Conservation (phyloP, 1,284 basidiomycete species). For the Gastroboletus turbinatus region DNA sequence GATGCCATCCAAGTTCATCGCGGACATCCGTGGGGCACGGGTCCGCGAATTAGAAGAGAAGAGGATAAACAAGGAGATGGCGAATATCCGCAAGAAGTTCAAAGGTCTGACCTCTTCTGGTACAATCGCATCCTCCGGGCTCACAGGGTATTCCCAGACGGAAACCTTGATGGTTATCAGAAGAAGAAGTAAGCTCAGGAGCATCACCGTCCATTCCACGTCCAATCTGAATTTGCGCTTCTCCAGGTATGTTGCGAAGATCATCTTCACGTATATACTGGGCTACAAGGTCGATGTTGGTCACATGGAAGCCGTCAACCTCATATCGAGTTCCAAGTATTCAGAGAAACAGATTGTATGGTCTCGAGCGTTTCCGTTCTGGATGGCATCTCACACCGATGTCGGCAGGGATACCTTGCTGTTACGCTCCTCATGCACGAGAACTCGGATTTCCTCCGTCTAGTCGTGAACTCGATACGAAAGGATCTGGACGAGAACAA, state of each 20-base stretch:
- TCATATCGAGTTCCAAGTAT: conserved; percentile 95
- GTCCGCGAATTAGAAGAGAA: conserved; percentile 93
- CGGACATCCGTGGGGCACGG: conserved; percentile 91
- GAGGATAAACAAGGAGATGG: conserved; percentile 99
- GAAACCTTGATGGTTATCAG: conserved; percentile 96
- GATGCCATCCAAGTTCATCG: conserved; percentile 77
- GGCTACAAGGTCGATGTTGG: conserved; percentile 99
- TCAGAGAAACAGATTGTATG: conserved; percentile 99
- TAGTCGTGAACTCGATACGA: conserved; percentile 97
- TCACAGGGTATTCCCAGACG: conserved; percentile 56
- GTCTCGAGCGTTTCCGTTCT: not conserved
- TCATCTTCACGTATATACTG: conserved; percentile 98
- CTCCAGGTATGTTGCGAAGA: conserved; percentile 87
- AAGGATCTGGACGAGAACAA: conserved; percentile 96
- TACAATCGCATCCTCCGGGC: not conserved
- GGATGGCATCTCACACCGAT: conserved; percentile 14
- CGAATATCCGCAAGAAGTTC: conserved; percentile 98
- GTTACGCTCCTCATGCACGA: conserved; percentile 98
- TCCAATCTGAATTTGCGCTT: conserved; percentile 13
- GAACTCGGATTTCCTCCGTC: conserved; percentile 92
- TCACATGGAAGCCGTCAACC: conserved; percentile 98
- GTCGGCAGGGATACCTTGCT: conserved; percentile 87
- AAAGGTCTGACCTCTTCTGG: conserved; percentile 60
- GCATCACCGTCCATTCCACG: conserved; percentile 14
- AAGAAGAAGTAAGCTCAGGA: conserved; percentile 86